phyloP scores from a whole-genome alignment of 768 basidiomycete species.

The Auricularia sp. region DNA sequence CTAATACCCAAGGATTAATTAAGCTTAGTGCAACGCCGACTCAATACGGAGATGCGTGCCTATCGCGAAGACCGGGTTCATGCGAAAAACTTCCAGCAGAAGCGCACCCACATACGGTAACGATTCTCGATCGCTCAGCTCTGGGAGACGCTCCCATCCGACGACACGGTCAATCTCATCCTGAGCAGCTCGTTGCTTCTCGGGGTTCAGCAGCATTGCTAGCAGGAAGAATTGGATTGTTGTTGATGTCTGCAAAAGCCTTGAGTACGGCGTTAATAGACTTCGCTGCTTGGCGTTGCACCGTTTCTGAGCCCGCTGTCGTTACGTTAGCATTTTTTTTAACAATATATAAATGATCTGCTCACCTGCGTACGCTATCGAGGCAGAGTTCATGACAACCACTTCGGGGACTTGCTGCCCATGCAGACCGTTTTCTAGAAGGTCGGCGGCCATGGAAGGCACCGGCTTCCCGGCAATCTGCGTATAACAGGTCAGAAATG shows the following conservation, averaged over 20 bases:
- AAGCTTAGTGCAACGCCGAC: not conserved
- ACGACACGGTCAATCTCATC: constrained; percentile 24
- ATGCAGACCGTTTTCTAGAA: not conserved
- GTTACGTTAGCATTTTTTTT: too few relatives aligned
- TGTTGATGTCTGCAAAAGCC: constrained; percentile 21
- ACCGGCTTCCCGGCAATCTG: not conserved
- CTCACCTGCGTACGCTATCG: too few relatives aligned
- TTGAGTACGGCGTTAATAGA: not conserved
- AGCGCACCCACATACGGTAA: constrained; percentile 21
- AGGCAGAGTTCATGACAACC: too few relatives aligned
- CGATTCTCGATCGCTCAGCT: constrained; percentile 18
- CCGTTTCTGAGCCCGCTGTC: too few relatives aligned
- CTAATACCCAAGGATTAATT: too few relatives aligned
- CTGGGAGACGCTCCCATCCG: constrained; percentile 21
- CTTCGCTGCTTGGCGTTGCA: too few relatives aligned
- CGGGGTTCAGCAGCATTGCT: constrained; percentile 22
- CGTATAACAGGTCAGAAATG: not conserved
- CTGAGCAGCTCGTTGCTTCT: constrained; percentile 21
- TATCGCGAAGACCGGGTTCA: not conserved
- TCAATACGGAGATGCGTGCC: not conserved
- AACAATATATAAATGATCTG: too few relatives aligned
- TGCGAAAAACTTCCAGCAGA: constrained; percentile 13
- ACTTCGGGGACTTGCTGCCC: too few relatives aligned
- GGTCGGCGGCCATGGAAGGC: not conserved
- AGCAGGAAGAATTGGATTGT: constrained; percentile 20